These are phyloP conservation scores for Samsoniella hepiali DNA, from an alignment of 2,329 filamentous ascomycete genomes.

Conservation along the genomic window DNA sequence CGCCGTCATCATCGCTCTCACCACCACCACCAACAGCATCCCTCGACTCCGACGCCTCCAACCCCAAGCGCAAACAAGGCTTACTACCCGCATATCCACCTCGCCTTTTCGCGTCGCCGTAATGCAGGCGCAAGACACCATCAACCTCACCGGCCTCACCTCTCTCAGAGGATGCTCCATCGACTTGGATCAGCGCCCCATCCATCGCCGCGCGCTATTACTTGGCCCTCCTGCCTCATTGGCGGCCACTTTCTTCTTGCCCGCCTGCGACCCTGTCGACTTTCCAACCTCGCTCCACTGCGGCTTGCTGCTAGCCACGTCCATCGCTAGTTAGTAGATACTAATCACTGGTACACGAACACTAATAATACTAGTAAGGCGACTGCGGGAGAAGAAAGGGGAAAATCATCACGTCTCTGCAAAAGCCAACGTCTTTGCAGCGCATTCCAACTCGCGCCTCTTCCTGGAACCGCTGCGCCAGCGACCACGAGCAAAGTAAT, in stretches of 20 bases:
- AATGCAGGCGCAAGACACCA: neutral
- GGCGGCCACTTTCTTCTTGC: neutral
- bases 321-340: neutral
- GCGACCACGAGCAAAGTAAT: neutral
- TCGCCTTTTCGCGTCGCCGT: neutral
- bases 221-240: neutral
- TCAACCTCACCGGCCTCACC: neutral
- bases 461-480: neutral
- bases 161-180: neutral
- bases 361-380: too few relatives aligned
- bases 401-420: too few relatives aligned
- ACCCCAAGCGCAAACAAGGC: neutral
- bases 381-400: too few relatives aligned
- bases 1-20: neutral
- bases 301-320: constrained; percentile 1
- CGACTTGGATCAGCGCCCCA: constrained; percentile 11
- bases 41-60: neutral
- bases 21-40: neutral
- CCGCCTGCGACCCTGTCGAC: neutral
- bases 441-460: neutral
- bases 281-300: constrained; percentile 1
- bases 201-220: constrained; percentile 7
- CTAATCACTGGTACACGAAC: neutral
- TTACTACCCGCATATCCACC: neutral
- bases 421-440: too few relatives aligned